Percentiles rank a stretch among this genome's conserved stretches.
Conservation (phyloP, 2,329 filamentous ascomycete species). For the Aphanoascus verrucosus region DNA sequence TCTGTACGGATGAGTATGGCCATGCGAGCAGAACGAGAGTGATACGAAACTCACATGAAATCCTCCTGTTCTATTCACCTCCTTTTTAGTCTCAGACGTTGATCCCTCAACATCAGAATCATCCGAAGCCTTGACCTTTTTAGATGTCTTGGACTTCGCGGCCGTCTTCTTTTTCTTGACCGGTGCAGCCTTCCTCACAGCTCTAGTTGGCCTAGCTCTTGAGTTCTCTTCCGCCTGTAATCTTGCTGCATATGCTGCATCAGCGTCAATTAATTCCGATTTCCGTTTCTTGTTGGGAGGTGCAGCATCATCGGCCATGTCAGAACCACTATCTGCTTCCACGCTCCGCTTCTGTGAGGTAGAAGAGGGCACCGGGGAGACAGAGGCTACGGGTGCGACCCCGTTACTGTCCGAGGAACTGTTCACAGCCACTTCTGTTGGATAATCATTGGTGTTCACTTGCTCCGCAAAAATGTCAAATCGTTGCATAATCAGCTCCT, state of each 20-base stretch:
- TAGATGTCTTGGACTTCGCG: slow-evolving; percentile 42
- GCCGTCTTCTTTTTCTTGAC: slow-evolving; percentile 56
- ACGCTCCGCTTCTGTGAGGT: slow-evolving; percentile 34
- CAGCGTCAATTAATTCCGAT: slow-evolving; percentile 59
- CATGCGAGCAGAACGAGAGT: not conserved
- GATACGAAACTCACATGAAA: slow-evolving; percentile 57
- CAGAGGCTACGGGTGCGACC: slow-evolving; percentile 20
- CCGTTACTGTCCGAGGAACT: slow-evolving; percentile 3
- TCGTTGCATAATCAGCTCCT: slow-evolving; percentile 59
- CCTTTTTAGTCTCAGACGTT: slow-evolving; percentile 50
- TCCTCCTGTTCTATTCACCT: slow-evolving; percentile 66
- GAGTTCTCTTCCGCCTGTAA: slow-evolving; percentile 89
- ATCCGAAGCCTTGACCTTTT: slow-evolving; percentile 65
- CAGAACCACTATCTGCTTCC: slow-evolving; percentile 33
- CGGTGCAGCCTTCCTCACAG: slow-evolving; percentile 51
- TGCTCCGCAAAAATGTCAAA: slow-evolving; percentile 56
- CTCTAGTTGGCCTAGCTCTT: slow-evolving; percentile 62
- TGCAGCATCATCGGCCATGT: slow-evolving; percentile 27
- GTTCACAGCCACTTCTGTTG: slow-evolving; percentile 28
- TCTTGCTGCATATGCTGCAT: slow-evolving; percentile 75
- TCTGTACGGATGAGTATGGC: slow-evolving; percentile 22
- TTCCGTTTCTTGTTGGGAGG: slow-evolving; percentile 55
- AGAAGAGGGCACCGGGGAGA: slow-evolving; percentile 25
- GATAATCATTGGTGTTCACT: slow-evolving; percentile 12
- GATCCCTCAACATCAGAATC: slow-evolving; percentile 64